phyloP scores from a whole-genome alignment of 2,329 filamentous ascomycete genomes.

The Geosmithia putterillii region DNA sequence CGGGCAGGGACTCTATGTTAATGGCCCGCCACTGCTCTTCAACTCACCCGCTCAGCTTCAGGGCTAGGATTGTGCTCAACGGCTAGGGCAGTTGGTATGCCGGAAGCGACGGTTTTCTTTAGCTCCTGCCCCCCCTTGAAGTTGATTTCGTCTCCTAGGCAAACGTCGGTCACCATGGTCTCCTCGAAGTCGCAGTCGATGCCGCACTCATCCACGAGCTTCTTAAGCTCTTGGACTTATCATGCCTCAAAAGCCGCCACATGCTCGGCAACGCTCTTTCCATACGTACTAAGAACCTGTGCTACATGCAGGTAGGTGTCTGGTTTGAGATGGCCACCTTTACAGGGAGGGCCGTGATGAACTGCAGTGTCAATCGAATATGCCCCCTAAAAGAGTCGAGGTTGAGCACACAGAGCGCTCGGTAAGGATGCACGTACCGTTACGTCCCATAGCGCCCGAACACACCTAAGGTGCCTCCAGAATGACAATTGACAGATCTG shows the following conservation, averaged over 20 bases:
- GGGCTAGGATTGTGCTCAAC: neutral
- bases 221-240: slow-evolving; percentile 5
- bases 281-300: slow-evolving; percentile 2
- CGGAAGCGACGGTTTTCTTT: neutral
- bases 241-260: slow-evolving; percentile 9
- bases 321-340: slow-evolving; percentile 6
- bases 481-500: slow-evolving; percentile 8
- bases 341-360: too few relatives aligned
- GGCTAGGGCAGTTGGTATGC: neutral
- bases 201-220: neutral
- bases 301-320: slow-evolving; percentile 4
- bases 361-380: too few relatives aligned
- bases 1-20: neutral
- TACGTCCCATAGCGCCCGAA: slow-evolving; percentile 5
- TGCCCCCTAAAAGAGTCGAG: too few relatives aligned
- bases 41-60: neutral
- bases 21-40: neutral
- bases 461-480: slow-evolving; percentile 16
- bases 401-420: too few relatives aligned
- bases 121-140: neutral
- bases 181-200: slow-evolving; percentile 28
- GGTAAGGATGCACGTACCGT: neutral
- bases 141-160: neutral
- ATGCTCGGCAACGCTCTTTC: slow-evolving; percentile 9
- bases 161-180: slow-evolving; percentile 20